phyloP scores from a whole-genome alignment of 805 yeast species.

The Kodamaea laetipori region DNA sequence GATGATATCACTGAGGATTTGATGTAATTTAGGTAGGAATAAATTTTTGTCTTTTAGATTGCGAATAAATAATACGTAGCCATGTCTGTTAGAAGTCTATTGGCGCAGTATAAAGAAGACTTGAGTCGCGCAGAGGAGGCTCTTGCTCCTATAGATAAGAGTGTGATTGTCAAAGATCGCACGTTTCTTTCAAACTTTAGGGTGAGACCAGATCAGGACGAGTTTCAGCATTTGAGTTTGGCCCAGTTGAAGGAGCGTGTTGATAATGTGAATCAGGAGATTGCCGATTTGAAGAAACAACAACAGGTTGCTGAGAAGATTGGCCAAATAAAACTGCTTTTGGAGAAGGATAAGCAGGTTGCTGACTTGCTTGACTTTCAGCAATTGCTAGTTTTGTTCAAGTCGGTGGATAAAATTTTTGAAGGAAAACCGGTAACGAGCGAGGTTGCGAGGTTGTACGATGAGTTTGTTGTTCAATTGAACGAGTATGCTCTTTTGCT shows the following conservation, averaged over 20 bases:
- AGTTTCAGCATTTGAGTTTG: slow-evolving; percentile 10
- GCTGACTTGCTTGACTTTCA: slow-evolving; percentile 19
- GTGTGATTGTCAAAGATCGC: slow-evolving; percentile 6
- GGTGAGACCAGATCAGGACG: slow-evolving; percentile 1
- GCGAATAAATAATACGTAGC: no score
- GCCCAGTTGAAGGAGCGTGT: slow-evolving; percentile 13
- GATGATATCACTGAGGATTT: slow-evolving; percentile 44
- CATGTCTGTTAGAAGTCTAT: slow-evolving; percentile 7
- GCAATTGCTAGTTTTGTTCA: slow-evolving; percentile 14
- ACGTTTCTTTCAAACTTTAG: slow-evolving; percentile 8
- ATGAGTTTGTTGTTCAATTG: slow-evolving; percentile 15
- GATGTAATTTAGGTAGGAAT: neutral
- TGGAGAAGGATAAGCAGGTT: slow-evolving; percentile 13
- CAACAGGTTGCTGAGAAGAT: neutral
- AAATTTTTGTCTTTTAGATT: no score
- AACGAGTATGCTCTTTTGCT: slow-evolving; percentile 20
- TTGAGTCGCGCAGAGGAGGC: slow-evolving; percentile 4
- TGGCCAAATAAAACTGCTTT: slow-evolving; percentile 9
- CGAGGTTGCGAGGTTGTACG: slow-evolving; percentile 1
- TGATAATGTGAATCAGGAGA: slow-evolving; percentile 7
- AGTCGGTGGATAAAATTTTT: neutral
- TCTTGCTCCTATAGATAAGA: neutral
- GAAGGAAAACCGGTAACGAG: neutral
- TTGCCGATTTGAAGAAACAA: slow-evolving; percentile 7
- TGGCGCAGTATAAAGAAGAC: slow-evolving; percentile 6